These are phyloP conservation scores for Lactuca saligna DNA, from an alignment of 129 eudicot genomes.

Conservation along the genomic window DNA sequence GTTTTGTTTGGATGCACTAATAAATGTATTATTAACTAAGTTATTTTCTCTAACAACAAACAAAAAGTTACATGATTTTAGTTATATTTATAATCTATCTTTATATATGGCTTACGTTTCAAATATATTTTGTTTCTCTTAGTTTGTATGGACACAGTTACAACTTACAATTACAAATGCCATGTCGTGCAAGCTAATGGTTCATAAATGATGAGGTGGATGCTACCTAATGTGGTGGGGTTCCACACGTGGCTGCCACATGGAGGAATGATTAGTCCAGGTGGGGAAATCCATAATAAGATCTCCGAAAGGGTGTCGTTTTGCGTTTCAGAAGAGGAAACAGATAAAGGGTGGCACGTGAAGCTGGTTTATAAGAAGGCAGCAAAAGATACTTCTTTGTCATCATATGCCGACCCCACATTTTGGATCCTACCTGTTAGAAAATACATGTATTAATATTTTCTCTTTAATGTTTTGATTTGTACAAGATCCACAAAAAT, in stretches of 20 bases:
- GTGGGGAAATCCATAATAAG: constrained; percentile 36
- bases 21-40: too few species aligned
- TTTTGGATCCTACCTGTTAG: constrained; percentile 16
- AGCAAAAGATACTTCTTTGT: constrained; percentile 22
- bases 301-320: constrained; percentile 32
- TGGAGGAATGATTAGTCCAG: constrained; percentile 25
- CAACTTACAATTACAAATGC: not conserved
- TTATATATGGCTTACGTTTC: not conserved
- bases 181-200: constrained; percentile 22
- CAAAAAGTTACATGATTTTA: too few species aligned
- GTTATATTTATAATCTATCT: too few species aligned
- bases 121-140: not conserved
- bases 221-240: constrained; percentile 38
- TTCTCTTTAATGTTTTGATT: too few species aligned
- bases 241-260: constrained; percentile 38
- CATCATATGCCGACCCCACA: constrained; percentile 24
- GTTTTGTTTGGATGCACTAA: too few species aligned
- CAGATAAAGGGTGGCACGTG: constrained; percentile 34
- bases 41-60: too few species aligned
- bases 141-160: constrained; percentile 5
- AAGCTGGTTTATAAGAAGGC: constrained; percentile 4
- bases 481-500: too few species aligned
- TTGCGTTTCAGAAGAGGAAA: constrained; percentile 13
- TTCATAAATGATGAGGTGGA: constrained; percentile 39
- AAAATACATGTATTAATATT: too few species aligned